Base-by-base conservation (phyloP, 2,329 filamentous ascomycete species). In the Hymenotorrendiella dingleyae region DNA sequence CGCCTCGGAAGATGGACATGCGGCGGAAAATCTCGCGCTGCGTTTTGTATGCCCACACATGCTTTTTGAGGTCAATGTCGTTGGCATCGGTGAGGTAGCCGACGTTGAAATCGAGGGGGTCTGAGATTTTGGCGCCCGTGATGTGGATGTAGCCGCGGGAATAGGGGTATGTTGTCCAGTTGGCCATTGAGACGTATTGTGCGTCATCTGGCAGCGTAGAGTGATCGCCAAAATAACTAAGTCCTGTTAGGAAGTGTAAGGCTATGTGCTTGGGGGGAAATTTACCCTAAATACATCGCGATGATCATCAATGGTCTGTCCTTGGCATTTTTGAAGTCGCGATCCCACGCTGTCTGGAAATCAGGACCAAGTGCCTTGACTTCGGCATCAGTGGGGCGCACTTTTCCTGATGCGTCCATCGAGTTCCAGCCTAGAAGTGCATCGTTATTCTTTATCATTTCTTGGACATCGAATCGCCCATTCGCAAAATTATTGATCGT, bases 31-130 rank as follows among this genome's bases (percentile, higher is more conserved):
- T 69, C 59, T 81, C 77, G 4, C 80, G 76, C 19, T 71, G 68
- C 48, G 70, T 73, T 61, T 83, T 83, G 65, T 84, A 83, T 0
- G 65, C 68, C 76, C 77, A 81, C 6, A 77, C 50, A 8, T 74
- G 69, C 51, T 70, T 74, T 57, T 72, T 72, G 22, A 80, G 20
- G 50, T 82, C 78, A 16, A 77, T 55, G 2, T 60, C 47, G 38
- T 80, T 71, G 4, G 61, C 67, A 34, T 82, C 67, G 58, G 69
- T 77, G 14, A 76, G 77, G 0, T 69, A 64, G 34, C 75, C 65
- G 44, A 83, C 80, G 46, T 79, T 71, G 2, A 70, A 54, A n/a
- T n/a, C n/a, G 0, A 63, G 54, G 22, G 72, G 68, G 7, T 57
- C 53, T 3, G 63, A 54, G 5, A 59, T 54, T 1, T 67, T n/a